Conservation (phyloP, 2,329 filamentous ascomycete species). For the Coniochaeta hoffmannii region DNA sequence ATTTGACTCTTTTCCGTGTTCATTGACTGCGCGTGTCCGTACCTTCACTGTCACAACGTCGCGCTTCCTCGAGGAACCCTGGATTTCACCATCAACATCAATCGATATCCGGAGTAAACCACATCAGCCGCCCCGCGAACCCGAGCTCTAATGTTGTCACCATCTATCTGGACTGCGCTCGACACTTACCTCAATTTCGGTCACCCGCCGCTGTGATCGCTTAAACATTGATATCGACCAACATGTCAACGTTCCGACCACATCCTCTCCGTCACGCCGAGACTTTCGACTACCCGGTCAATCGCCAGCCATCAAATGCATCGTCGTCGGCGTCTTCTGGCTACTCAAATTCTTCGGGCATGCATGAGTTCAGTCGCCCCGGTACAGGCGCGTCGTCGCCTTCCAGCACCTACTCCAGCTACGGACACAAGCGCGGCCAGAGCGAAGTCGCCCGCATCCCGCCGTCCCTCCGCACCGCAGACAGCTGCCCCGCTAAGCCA, state of each 20-base stretch:
- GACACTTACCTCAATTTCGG: constrained; percentile 15
- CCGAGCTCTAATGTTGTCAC: constrained; percentile 18
- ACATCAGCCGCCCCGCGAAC: neutral
- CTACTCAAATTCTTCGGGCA: constrained; percentile 50
- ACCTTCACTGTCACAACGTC: neutral
- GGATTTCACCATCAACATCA: constrained; percentile 5
- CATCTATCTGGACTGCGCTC: constrained; percentile 12
- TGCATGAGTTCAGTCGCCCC: constrained; percentile 47
- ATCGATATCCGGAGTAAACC: neutral
- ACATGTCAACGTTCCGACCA: constrained; percentile 38
- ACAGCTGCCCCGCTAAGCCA: constrained; percentile 30
- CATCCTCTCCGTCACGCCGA: constrained; percentile 52
- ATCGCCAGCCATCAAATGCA: constrained; percentile 60
- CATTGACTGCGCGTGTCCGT: neutral
- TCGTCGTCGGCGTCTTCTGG: constrained; percentile 65
- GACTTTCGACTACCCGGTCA: constrained; percentile 40
- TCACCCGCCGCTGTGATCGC: constrained; percentile 16
- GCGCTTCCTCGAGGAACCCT: neutral
- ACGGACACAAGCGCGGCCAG: constrained; percentile 64
- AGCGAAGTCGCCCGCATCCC: constrained; percentile 58
- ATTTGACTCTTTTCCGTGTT: neutral
- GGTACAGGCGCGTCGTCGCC: constrained; percentile 57
- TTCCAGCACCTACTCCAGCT: constrained; percentile 50
- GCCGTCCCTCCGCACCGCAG: constrained; percentile 35
- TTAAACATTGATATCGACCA: constrained; percentile 4